Conservation (phyloP, 495 filamentous ascomycete species). For the Pseudevernia furfuracea region DNA sequence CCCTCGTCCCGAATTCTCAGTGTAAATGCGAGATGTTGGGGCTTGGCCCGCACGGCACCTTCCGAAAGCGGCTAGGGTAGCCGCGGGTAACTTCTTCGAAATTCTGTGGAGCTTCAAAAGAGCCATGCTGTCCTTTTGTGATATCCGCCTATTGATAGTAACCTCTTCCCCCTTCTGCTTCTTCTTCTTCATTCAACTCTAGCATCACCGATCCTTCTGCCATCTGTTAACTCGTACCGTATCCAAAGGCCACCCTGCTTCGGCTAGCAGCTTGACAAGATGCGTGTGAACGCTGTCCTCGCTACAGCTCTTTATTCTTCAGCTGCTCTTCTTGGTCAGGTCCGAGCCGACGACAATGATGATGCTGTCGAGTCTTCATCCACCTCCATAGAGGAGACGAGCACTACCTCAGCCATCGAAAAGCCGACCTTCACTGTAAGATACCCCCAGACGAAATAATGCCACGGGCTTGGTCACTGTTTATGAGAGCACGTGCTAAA, state of each 20-base stretch:
- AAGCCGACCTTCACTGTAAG: slow-evolving; percentile 87
- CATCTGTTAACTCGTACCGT: neutral
- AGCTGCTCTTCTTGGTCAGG: slow-evolving; percentile 63
- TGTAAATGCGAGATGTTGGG: too few relatives aligned
- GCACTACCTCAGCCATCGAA: slow-evolving; percentile 50
- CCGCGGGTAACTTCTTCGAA: slow-evolving; percentile 11
- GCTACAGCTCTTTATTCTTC: slow-evolving; percentile 58
- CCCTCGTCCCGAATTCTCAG: neutral
- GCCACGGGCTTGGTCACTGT: neutral
- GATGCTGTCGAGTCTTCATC: slow-evolving; percentile 33
- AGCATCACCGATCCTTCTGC: neutral
- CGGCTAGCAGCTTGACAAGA: slow-evolving; percentile 41
- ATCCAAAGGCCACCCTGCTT: slow-evolving; percentile 7
- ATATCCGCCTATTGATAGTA: slow-evolving; percentile 16
- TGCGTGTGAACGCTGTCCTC: slow-evolving; percentile 68
- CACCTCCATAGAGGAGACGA: slow-evolving; percentile 35
- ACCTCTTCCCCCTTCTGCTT: neutral
- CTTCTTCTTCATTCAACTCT: slow-evolving; percentile 3
- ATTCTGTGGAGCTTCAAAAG: slow-evolving; percentile 16
- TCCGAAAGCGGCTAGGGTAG: slow-evolving; percentile 12
- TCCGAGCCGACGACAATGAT: slow-evolving; percentile 58
- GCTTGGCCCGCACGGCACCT: slow-evolving; percentile 3
- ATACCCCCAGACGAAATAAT: slow-evolving; percentile 11
- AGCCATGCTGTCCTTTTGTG: slow-evolving; percentile 17
- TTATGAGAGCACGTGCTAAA: neutral